phyloP scores from a whole-genome alignment of 1,284 basidiomycete species.

The Trichosporon sp. region DNA sequence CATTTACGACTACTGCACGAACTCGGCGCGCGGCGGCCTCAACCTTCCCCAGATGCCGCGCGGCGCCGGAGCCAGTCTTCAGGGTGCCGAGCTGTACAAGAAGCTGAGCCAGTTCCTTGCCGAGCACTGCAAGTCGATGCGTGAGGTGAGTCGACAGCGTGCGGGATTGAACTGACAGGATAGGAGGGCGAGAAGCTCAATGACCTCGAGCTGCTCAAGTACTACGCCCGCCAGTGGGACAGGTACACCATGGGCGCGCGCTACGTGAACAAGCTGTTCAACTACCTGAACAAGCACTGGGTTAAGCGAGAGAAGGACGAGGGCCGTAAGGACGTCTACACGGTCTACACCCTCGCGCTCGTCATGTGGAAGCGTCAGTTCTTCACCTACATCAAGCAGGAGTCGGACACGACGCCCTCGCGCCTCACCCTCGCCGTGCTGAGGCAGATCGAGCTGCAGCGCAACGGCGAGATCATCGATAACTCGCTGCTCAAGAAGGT shows the following conservation, averaged over 20 bases:
- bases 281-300: constrained; percentile 98
- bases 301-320: constrained; percentile 98
- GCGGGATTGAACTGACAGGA: not conserved
- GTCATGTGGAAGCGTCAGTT: constrained; percentile 94
- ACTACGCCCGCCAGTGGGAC: constrained; percentile 93
- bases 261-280: constrained; percentile 93
- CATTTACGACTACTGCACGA: constrained; percentile 94
- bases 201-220: constrained; percentile 84
- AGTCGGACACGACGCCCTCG: constrained; percentile 63
- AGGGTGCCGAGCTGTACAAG: constrained; percentile 92
- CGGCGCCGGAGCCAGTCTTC: constrained; percentile 81
- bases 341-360: constrained; percentile 95
- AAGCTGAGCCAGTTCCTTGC: constrained; percentile 84
- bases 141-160: constrained; percentile 62
- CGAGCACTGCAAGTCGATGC: constrained; percentile 69
- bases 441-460: constrained; percentile 85
- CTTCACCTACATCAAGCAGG: constrained; percentile 77
- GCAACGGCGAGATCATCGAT: constrained; percentile 93
- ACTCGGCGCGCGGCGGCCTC: constrained; percentile 28
- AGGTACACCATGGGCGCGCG: constrained; percentile 95
- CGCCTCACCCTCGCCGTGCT: constrained; percentile 88
- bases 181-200: constrained; percentile 78
- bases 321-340: constrained; percentile 91
- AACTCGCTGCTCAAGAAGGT: constrained; percentile 93
- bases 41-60: constrained; percentile 49